Evolutionary conservation across 2,329 filamentous ascomycete species (phyloP).

Genomic region (Cercospora berteroae): DNA sequence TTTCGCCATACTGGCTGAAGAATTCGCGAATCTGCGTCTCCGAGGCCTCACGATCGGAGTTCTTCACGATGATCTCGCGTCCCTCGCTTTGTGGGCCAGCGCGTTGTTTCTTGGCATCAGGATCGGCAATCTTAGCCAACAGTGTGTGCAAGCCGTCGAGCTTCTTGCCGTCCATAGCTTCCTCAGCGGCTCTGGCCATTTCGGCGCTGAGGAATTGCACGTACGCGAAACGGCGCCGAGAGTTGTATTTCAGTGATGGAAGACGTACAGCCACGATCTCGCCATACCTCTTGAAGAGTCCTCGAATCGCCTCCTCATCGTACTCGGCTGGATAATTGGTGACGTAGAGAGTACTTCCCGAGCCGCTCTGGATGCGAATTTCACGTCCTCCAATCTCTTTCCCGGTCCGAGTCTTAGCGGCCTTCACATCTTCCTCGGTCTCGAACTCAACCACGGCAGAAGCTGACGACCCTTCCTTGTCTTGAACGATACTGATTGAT

Average conservation of each 20-base stretch:
- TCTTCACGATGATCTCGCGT: constrained; percentile 80
- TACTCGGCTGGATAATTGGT: constrained; percentile 82
- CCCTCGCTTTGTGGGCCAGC: constrained; percentile 81
- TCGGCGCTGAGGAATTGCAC: constrained; percentile 74
- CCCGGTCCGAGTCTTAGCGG: constrained; percentile 75
- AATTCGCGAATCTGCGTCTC: constrained; percentile 68
- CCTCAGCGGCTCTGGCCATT: constrained; percentile 66
- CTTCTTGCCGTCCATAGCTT: constrained; percentile 67
- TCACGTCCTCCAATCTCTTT: constrained; percentile 73
- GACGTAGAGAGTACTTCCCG: constrained; percentile 79
- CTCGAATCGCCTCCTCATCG: constrained; percentile 67
- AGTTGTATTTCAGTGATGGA: constrained; percentile 86
- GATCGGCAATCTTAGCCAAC: constrained; percentile 80
- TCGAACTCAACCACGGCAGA: constrained; percentile 84
- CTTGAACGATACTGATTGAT: constrained; percentile 66
- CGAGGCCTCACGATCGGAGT: constrained; percentile 71
- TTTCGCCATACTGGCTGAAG: constrained; percentile 72
- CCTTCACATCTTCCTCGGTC: constrained; percentile 72
- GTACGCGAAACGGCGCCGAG: constrained; percentile 90
- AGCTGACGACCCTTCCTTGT: constrained; percentile 59
- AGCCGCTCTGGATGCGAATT: constrained; percentile 71
- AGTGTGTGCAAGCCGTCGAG: constrained; percentile 69
- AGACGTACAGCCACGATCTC: constrained; percentile 83
- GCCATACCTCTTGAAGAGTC: constrained; percentile 70
- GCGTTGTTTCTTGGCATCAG: constrained; percentile 71